phyloP scores from a whole-genome alignment of 2,329 filamentous ascomycete genomes.

The Claviceps arundinis region DNA sequence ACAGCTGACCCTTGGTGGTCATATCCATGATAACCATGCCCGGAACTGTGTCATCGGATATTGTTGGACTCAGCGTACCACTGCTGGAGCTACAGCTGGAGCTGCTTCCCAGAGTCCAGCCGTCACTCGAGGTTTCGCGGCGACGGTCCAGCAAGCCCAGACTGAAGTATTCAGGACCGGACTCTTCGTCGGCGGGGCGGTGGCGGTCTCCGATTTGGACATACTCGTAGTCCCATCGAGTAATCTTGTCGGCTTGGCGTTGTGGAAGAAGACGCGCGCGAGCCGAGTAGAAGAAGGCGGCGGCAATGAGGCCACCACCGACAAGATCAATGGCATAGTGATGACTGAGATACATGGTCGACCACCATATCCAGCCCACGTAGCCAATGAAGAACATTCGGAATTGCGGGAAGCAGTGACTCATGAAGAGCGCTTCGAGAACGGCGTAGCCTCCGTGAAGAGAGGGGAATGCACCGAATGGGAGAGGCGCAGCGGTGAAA shows the following conservation, averaged over 20 bases:
- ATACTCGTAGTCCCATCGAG: slow-evolving; percentile 92
- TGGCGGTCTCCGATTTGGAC: slow-evolving; percentile 64
- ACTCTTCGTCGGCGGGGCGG: slow-evolving; percentile 31
- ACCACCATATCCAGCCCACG: slow-evolving; percentile 92
- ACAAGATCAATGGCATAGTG: slow-evolving; percentile 94
- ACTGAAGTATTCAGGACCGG: slow-evolving; percentile 31
- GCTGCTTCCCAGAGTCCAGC: slow-evolving; percentile 80
- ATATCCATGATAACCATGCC: slow-evolving; percentile 23
- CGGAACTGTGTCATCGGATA: slow-evolving; percentile 29
- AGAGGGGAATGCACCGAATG: slow-evolving; percentile 91
- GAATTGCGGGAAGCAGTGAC: slow-evolving; percentile 76
- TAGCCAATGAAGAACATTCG: slow-evolving; percentile 71
- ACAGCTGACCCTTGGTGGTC: slow-evolving; percentile 23
- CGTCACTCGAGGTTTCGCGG: slow-evolving; percentile 53
- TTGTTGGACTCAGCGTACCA: slow-evolving; percentile 35
- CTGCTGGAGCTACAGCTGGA: slow-evolving; percentile 45
- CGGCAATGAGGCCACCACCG: slow-evolving; percentile 66
- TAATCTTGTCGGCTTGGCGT: slow-evolving; percentile 70
- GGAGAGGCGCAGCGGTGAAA: slow-evolving; percentile 80
- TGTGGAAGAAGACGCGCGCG: slow-evolving; percentile 71
- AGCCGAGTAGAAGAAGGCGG: slow-evolving; percentile 68
- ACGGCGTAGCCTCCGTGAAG: slow-evolving; percentile 84
- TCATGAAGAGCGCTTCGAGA: slow-evolving; percentile 84
- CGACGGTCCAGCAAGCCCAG: slow-evolving; percentile 31
- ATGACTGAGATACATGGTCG: slow-evolving; percentile 95